phyloP scores from a whole-genome alignment of 108 stramenopile genomes.

The Licmophora abbreviata region DNA sequence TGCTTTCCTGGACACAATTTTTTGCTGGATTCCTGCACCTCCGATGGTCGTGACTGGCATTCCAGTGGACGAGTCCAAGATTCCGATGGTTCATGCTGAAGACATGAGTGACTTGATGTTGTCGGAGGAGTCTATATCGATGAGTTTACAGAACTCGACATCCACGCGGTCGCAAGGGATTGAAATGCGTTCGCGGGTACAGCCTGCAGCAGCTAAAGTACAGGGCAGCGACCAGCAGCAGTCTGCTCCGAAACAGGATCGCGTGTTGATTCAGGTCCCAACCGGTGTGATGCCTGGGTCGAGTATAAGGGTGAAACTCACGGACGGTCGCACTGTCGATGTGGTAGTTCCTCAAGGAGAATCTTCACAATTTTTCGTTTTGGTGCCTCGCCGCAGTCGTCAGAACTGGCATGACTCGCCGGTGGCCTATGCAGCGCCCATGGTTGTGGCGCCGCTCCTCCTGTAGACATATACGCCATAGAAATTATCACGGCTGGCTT shows the following conservation, averaged over 20 bases:
- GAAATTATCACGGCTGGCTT: background rate
- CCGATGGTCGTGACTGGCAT: background rate
- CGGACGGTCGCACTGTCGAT: background rate
- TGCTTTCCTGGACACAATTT: background rate
- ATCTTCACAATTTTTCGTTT: background rate
- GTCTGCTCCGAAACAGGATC: too few species aligned
- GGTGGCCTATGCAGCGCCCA: background rate
- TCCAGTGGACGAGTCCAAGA: background rate
- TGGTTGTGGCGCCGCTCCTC: background rate
- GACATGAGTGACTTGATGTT: too few species aligned
- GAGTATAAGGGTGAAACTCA: background rate
- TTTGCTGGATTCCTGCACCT: background rate
- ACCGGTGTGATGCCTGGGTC: background rate
- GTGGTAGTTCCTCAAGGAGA: background rate
- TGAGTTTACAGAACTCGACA: too few species aligned
- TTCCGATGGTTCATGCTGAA: too few species aligned
- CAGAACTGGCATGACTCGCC: conserved; percentile 1
- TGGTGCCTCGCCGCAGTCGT: background rate
- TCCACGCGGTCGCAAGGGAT: too few species aligned
- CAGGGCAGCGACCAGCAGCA: too few species aligned
- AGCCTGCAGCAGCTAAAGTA: too few species aligned
- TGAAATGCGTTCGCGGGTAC: too few species aligned
- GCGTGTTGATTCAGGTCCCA: background rate
- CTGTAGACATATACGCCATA: background rate
- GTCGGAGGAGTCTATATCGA: too few species aligned